phyloP scores from a whole-genome alignment of 2,329 filamentous ascomycete genomes.

The Cordyceps militaris region DNA sequence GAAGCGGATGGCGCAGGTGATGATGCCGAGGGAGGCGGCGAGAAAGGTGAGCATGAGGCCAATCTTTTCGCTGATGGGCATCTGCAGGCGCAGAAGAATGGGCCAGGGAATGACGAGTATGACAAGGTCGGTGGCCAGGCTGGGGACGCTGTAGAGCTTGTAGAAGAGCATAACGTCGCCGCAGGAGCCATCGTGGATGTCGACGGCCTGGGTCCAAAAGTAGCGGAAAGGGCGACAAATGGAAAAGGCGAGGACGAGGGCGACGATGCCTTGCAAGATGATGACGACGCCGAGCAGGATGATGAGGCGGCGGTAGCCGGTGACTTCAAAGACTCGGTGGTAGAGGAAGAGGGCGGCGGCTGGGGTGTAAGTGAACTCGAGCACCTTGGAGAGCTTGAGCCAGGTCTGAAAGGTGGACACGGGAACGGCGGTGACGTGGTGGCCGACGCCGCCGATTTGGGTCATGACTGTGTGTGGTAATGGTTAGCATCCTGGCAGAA shows the following conservation, averaged over 20 bases:
- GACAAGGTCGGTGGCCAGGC: slow-evolving; percentile 12
- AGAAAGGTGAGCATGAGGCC: slow-evolving; percentile 13
- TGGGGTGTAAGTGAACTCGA: slow-evolving; percentile 15
- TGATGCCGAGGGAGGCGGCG: slow-evolving; percentile 13
- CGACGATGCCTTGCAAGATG: slow-evolving; percentile 11
- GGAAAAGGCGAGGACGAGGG: slow-evolving; percentile 11
- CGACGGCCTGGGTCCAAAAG: slow-evolving; percentile 14
- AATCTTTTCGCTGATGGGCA: slow-evolving; percentile 10
- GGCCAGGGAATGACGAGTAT: slow-evolving; percentile 15
- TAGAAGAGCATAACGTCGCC: slow-evolving; percentile 15
- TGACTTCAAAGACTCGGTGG: slow-evolving; percentile 10
- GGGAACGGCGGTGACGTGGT: slow-evolving; percentile 8
- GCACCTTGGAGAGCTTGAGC: slow-evolving; percentile 14
- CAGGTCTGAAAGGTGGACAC: slow-evolving; percentile 12
- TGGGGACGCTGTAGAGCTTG: slow-evolving; percentile 15
- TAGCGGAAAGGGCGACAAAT: slow-evolving; percentile 13
- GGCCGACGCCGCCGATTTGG: slow-evolving; percentile 12
- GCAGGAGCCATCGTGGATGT: slow-evolving; percentile 11
- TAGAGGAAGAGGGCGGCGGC: slow-evolving; percentile 15
- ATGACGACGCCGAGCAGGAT: slow-evolving; percentile 9
- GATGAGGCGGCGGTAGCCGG: slow-evolving; percentile 10
- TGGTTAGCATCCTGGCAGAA: neutral
- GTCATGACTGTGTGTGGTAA: slow-evolving; percentile 7
- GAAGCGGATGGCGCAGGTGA: slow-evolving; percentile 14
- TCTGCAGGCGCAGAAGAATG: slow-evolving; percentile 12